Evolutionary conservation across 768 basidiomycete genomes (phyloP), one percentile per base, ranked within the genome.

Genomic region (Mycena maculata): DNA sequence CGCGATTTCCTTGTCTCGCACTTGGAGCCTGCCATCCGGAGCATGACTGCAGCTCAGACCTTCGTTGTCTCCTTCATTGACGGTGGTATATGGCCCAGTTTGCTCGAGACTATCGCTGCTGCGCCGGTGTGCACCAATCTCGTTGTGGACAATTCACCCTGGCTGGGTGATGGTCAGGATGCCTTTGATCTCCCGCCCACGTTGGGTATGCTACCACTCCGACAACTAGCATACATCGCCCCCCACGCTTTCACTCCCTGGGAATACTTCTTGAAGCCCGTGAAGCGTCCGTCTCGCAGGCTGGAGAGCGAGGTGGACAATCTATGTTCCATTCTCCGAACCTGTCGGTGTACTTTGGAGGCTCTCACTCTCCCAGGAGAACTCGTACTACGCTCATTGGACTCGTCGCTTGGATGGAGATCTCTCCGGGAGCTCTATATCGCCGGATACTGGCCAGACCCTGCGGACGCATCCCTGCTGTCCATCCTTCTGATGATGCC

Each of bases 381-480:
- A 11, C 55, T 57, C 15, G 22, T 48, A 1, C 22, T 58, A 4
- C 45, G 28, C 2, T 44, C 63, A 3, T 15, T 58, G 18, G 56
- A 58, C 16, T 0, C 20, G 2, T 58, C 54, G 3, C 30, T 52
- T 1, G 7, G 2, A 18, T 65, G 47, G 55, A 15, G 9, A 1
- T 28, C 36, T 33, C 63, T 65, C 15, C 63, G 38, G 22, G 56
- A 65, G 36, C 63, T 65, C 1, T 20, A 12, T 27, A 5, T 58
- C 6, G 36, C 49, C 58, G 63, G 63, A 33, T 58, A 25, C 28
- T 56, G 45, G 20, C 62, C 53, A 22, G 25, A 55, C 23, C 22
- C n/a, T 13, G 44, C 52, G 11, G 52, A n/a, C 1, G n/a, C 11
- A 15, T 47, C 54, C 13, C 23, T 63, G 8, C 20, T 8, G 0